Evolutionary conservation across 2,329 filamentous ascomycete genomes (phyloP), one percentile per base, ranked within the genome.

Genomic region (Botryotinia narcissicola): DNA sequence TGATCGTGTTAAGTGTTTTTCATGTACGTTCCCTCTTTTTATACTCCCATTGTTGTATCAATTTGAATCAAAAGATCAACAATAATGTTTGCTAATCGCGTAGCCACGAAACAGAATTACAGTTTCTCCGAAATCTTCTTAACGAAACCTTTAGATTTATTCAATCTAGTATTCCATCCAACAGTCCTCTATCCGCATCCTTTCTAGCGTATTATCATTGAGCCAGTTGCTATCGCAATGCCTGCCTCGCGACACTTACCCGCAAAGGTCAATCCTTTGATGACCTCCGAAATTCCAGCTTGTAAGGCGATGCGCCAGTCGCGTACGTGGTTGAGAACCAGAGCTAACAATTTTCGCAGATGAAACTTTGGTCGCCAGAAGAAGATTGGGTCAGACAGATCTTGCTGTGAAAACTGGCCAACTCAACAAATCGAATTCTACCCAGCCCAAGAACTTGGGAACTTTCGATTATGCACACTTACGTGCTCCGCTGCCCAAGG

Each of bases 381-480:
- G 96, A 80, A 93, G 95, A 78, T 87, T 99, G 63, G 96, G 95
- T 64, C 95, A 97, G 84, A 99, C 96, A 37, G 93, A 97, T 83
- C 88, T 99, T 76, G 91, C 91, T 16, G 90, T 95, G 70, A 96
- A 94, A 84, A 90, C 94, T 79, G 90, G 91, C 48, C 90, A 92
- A 78, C 85, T 91, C n/a, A 89, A 89, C 74, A 89, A 89, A 16
- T 87, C 88, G 57, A 92, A 90, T 82, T 91, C 93, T 76, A 89
- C 90, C 73, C 93, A 93, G 81, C 86, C 90, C 64, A 87, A 91
- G 77, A 90, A 92, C 78, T 86, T 96, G 75, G 94, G 93, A 70
- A 90, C 91, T 64, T 97, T 99, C 82, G 96, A 98, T 83, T 99
- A 99, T 83, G 95, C 95, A 77, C 96, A 99, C 82, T 87, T 99